These are phyloP conservation scores for Zygosaccharomyces sapae DNA, from an alignment of 1,139 yeast species.

Conservation along the genomic window DNA sequence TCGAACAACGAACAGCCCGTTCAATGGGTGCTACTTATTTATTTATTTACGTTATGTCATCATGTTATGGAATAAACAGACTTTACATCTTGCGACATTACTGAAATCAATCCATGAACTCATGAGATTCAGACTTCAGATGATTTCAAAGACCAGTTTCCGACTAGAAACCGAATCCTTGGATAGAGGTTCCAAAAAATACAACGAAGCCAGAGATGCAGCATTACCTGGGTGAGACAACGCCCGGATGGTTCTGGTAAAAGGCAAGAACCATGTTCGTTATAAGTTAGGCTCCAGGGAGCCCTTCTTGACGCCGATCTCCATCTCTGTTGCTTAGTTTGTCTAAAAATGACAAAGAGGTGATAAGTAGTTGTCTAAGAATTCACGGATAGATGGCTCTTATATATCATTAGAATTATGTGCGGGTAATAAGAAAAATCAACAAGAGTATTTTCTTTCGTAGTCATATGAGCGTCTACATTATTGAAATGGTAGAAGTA, in stretches of 20 bases:
- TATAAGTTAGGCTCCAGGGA: constrained; percentile 21
- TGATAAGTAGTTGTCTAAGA: too few species aligned
- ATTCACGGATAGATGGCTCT: not conserved
- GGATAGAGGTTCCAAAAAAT: constrained; percentile 68
- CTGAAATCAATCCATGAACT: constrained; percentile 3
- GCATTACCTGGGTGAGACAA: constrained; percentile 72
- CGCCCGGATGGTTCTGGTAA: constrained; percentile 99
- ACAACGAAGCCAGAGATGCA: constrained; percentile 18
- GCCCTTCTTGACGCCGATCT: constrained; percentile 34
- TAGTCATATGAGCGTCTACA: not conserved
- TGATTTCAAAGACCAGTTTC: constrained; percentile 1
- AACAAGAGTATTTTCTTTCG: not conserved
- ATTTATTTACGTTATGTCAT: constrained; percentile 2
- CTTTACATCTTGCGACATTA: not conserved
- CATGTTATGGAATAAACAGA: too few species aligned
- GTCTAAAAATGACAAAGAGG: too few species aligned
- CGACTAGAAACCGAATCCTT: constrained; percentile 1
- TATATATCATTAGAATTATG: not conserved
- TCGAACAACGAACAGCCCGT: constrained; percentile 21
- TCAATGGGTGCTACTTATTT: constrained; percentile 25
- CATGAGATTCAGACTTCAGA: not conserved
- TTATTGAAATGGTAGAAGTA: not conserved
- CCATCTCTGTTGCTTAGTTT: constrained; percentile 9
- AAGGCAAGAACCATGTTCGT: constrained; percentile 99
- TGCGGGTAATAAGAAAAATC: constrained; percentile 2